Evolutionary conservation across 2,329 filamentous ascomycete species (phyloP), one percentile per base, ranked within the genome.

Genomic region (Lizonia empirigonia): DNA sequence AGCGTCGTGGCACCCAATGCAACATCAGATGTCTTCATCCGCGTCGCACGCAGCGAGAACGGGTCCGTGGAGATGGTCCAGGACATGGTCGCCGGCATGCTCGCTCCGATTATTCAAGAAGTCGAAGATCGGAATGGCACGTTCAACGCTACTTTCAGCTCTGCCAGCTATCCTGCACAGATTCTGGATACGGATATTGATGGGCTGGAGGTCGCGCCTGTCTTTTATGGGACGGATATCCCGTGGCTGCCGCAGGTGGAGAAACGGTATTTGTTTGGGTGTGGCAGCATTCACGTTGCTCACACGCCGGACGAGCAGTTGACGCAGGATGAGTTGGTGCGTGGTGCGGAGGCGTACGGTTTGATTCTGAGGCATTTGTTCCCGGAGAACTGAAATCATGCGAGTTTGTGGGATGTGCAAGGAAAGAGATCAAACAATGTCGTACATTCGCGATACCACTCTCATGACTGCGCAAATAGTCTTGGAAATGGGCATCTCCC

Each of bases 1-100:
- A 97, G 97, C 62, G 91, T 97, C 8, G 89, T 97, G 32, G 84
- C 93, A 0, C 87, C 88, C 50, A 72, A 78, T 26, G 91, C 92
- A 0, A 74, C 71, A n/a, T 90, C 90, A 0, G 76, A 78, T 2
- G 74, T 96, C 27, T 81, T 85, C 1, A 81, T 90, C 18, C 63
- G 64, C 5, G 55, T 65, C 15, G 58, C 64, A 5, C 56, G 57
- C 19, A 60, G 59, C 23, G 59, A 64, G 42, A 53, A 59, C 4
- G 56, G 62, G 1, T 58, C 61, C 5, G 54, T 55, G 6, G 39
- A 57, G 2, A 44, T 53, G 3, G 55, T 65, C 8, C 56, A 55
- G 6, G 56, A 56, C n/a, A 55, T 62, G 50, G 23, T 65, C 3
- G 41, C 55, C 7, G 56, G 58, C 2, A 57, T 62, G 44, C 36